Base-by-base conservation (phyloP, 140 eudicot species). In the Ambrosia hybrid region DNA sequence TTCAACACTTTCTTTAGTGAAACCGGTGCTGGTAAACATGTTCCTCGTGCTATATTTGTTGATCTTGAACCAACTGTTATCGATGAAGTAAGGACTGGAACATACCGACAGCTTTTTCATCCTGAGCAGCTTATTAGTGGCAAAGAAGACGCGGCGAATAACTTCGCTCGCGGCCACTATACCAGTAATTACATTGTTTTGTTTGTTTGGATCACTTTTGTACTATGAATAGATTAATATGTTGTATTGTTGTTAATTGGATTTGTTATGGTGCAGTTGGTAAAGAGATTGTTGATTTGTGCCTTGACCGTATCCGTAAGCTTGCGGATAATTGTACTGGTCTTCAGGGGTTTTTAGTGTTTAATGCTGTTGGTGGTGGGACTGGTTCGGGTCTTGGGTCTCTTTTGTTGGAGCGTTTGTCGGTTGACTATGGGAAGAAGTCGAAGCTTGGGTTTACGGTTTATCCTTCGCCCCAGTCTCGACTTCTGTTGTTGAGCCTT, bases 1-100 rank as follows among this genome's bases (percentile, higher is more conserved):
- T 86, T 86, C 83, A 86, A 86, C 88, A 86, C 92, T 16, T 86
- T 86, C 80, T 86, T 86, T 60, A 86, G 92, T 53, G 92, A 86
- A 75, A 83, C 92, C 0, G 92, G 92, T 66, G 84, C 86, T 48
- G 88, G 92, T 17, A 83, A 86, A 79, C 92, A 86, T 58, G 69
- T 64, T 6, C 69, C 69, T 0, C 71, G 71, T 45, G 71, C 56
- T 1, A 46, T 67, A 0, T 67, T 68, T 51, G 60, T 71, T 4
- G 65, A 71, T 56, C 75, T 71, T 37, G 75, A 71, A 9, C 75
- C 75, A 5, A 71, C 75, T 71, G 75, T 71, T 13, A 71, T 71
- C 57, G 75, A 71, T 71, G 66, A 71, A 70, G 74, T 70, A 64
- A 67, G 71, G 11, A 67, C 71, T 0, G 71, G 71, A 43, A 46